phyloP scores from a whole-genome alignment of 495 filamentous ascomycete species.

The Tuber calosporum region DNA sequence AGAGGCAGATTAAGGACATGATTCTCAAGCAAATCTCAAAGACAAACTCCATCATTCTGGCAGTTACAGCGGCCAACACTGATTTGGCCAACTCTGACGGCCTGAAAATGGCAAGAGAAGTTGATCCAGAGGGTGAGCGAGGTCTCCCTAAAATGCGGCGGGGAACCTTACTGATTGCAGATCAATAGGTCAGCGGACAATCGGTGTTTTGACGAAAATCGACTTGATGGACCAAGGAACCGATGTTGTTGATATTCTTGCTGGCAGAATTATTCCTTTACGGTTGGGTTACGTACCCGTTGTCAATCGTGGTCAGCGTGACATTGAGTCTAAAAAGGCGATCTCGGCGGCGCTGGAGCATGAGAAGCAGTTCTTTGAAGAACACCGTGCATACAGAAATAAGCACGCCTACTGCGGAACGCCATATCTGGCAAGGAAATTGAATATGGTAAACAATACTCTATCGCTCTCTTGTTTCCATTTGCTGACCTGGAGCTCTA shows the following conservation, averaged over 20 bases:
- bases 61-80: conserved; percentile 91
- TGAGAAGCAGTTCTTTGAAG: conserved; percentile 96
- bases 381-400: conserved; percentile 96
- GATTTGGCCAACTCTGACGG: conserved; percentile 99
- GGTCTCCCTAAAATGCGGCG: neutral
- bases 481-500: conserved; percentile 19
- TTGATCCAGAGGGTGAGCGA: conserved; percentile 74
- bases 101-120: conserved; percentile 90
- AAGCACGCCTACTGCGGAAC: conserved; percentile 98
- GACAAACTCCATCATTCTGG: conserved; percentile 94
- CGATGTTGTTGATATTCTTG: conserved; percentile 98
- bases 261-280: conserved; percentile 92
- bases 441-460: conserved; percentile 64
- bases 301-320: conserved; percentile 96
- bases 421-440: conserved; percentile 88
- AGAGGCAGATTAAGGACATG: conserved; percentile 96
- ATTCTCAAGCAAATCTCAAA: conserved; percentile 98
- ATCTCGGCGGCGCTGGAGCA: conserved; percentile 90
- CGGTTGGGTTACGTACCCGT: conserved; percentile 96
- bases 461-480: neutral
- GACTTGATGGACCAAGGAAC: conserved; percentile 99
- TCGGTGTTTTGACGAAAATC: conserved; percentile 97
- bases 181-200: conserved; percentile 65
- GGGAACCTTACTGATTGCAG: neutral
- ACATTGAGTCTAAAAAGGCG: conserved; percentile 92